Base-by-base conservation (phyloP, 768 basidiomycete genomes). In the Phanerochaete sordida region DNA sequence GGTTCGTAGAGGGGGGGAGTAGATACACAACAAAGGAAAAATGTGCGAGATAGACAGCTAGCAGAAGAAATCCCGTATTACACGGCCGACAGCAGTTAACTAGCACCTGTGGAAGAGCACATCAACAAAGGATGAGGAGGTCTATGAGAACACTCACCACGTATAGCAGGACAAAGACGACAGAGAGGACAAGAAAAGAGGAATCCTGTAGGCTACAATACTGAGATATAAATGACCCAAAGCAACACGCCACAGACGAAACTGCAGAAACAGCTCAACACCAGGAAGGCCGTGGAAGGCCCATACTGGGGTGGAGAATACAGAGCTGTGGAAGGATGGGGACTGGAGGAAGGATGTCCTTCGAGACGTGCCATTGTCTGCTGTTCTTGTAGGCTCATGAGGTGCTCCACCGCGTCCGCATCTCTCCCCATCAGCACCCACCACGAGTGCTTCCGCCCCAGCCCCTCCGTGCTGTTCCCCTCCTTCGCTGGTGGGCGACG, bases 371-470 rank as follows among this genome's bases (percentile, higher is more conserved):
- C 30, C n/a, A 61, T 16, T 47, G 35, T 57, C 33, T 58, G 57
- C 37, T 66, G 68, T 66, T 73, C 69, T 27, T 69, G 63, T 39
- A 68, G 43, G 39, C 68, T 69, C 2, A 72, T 39, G 33, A 74
- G 28, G 24, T 72, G 64, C 37, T 67, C 53, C 39, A 77, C 76
- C 26, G 66, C 64, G 9, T 55, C 61, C 30, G 60, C 60, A 56
- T 71, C 67, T 57, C 65, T 65, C 15, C 74, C 74, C 57, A 75
- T 55, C 33, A 75, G 68, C 56, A 76, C 53, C 72, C 72, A 74
- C 70, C 72, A 73, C 33, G 74, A 73, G 37, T 60, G 47, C 26
- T 68, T 66, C 54, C 62, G 64, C 56, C 44, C 50, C 39, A 63
- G 19, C 13, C 56, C 37, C 9, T 47, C 23, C 15, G 9, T 31